Evolutionary conservation across 495 filamentous ascomycete species (phyloP).

Genomic region (Penicillium manginii): DNA sequence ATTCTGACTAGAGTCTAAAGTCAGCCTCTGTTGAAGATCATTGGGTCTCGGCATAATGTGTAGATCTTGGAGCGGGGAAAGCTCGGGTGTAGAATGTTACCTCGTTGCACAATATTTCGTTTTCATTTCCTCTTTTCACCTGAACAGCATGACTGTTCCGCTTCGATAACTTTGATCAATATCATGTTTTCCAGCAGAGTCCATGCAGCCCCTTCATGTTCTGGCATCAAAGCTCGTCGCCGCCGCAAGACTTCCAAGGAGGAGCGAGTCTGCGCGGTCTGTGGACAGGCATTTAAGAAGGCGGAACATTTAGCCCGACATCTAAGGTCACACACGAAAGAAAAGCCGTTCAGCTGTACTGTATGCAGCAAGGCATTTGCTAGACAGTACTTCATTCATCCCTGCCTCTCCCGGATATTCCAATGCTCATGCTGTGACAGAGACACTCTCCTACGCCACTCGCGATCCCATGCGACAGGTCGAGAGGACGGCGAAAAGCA

Average conservation of each 20-base stretch:
- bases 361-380: constrained; percentile 33
- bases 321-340: constrained; percentile 37
- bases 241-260: constrained; percentile 24
- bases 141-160: not conserved
- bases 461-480: constrained; percentile 15
- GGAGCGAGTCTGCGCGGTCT: constrained; percentile 30
- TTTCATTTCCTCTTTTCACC: not conserved
- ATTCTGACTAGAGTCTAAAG: not conserved
- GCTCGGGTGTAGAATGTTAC: not conserved
- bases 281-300: constrained; percentile 33
- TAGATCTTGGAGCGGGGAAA: constrained; percentile 5
- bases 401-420: not conserved
- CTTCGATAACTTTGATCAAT: not conserved
- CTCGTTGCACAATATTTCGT: not conserved
- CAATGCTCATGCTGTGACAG: constrained; percentile 8
- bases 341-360: constrained; percentile 36
- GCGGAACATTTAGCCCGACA: constrained; percentile 37
- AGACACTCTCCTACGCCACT: constrained; percentile 28
- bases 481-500: not conserved
- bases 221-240: constrained; percentile 9
- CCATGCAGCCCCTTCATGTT: not conserved
- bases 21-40: not conserved
- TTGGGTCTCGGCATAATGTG: not conserved
- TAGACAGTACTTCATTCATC: constrained; percentile 21
- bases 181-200: not conserved